Evolutionary conservation across 345 rosid genomes (phyloP).

Genomic region (Anacardium occidentale): DNA sequence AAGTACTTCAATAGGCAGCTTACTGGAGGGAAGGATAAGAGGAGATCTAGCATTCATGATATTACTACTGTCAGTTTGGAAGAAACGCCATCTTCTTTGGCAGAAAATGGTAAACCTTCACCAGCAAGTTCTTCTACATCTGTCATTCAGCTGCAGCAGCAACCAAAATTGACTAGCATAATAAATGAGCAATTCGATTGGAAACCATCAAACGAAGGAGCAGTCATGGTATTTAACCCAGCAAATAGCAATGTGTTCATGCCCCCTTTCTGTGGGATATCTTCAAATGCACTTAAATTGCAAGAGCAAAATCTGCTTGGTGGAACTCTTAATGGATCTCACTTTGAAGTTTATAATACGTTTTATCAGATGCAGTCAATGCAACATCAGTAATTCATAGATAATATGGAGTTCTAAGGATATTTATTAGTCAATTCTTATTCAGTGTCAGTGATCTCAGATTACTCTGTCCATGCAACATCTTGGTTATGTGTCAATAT

Average conservation of each 20-base stretch:
- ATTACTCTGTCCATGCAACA: conserved; percentile 17
- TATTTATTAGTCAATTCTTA: conserved; percentile 20
- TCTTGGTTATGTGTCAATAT: conserved; percentile 40
- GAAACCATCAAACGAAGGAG: conserved; percentile 38
- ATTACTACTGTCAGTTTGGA: conserved; percentile 81
- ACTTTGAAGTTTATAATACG: conserved; percentile 44
- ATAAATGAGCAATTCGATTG: conserved; percentile 34
- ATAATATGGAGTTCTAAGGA: conserved; percentile 19
- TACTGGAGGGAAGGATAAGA: conserved; percentile 94
- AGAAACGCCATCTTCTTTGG: conserved; percentile 47
- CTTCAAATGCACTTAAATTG: conserved; percentile 52
- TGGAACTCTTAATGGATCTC: conserved; percentile 48
- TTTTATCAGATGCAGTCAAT: conserved; percentile 45
- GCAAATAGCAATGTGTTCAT: conserved; percentile 32
- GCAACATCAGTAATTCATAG: conserved; percentile 38
- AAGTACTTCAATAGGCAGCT: conserved; percentile 92
- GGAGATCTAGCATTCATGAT: conserved; percentile 96
- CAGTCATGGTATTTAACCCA: conserved; percentile 36
- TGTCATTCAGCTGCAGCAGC: conserved; percentile 34
- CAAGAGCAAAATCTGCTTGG: conserved; percentile 61
- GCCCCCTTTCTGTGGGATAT: conserved; percentile 49
- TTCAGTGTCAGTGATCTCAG: conserved; percentile 13
- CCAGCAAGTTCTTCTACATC: conserved; percentile 46
- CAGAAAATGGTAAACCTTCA: conserved; percentile 25
- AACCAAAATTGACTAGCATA: conserved; percentile 19